Percentiles rank a stretch among this genome's conserved stretches.
phyloP scores from a whole-genome alignment of 2,329 filamentous ascomycete species.

The Hypoxylon sp. region DNA sequence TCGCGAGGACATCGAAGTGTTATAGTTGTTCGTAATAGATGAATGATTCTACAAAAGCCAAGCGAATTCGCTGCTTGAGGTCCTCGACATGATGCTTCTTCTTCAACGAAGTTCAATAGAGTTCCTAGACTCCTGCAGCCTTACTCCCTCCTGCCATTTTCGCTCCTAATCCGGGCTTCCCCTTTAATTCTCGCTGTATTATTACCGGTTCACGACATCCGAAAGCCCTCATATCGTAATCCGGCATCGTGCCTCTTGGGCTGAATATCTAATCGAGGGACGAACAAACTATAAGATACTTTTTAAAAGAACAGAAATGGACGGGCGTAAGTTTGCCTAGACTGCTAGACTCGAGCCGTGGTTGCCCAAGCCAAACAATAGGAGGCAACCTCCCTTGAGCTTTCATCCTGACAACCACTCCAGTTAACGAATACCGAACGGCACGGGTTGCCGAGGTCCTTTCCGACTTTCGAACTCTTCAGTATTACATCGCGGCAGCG shows the following conservation, averaged over 20 bases:
- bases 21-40: conserved; percentile 36
- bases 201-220: conserved; percentile 22
- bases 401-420: conserved; percentile 39
- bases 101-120: conserved; percentile 40
- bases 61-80: conserved; percentile 44
- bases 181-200: conserved; percentile 26
- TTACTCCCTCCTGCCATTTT: conserved; percentile 40
- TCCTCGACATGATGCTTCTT: conserved; percentile 44
- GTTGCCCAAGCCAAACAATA: conserved; percentile 21
- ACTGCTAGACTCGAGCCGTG: conserved; percentile 12
- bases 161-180: conserved; percentile 22
- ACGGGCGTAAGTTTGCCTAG: conserved; percentile 52
- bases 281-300: conserved; percentile 24
- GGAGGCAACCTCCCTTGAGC: conserved; percentile 20
- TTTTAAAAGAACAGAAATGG: conserved; percentile 46
- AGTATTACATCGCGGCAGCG: conserved; percentile 71
- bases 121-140: conserved; percentile 43
- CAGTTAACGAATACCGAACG: conserved; percentile 72
- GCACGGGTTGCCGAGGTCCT: conserved; percentile 72
- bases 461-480: conserved; percentile 70
- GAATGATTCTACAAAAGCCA: conserved; percentile 49
- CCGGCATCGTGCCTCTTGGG: conserved; percentile 14
- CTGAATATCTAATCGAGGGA: conserved; percentile 12
- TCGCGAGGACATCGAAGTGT: conserved; percentile 41
- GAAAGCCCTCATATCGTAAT: conserved; percentile 17